A percentile compares a stretch with the other conserved stretches of the same genome.
Evolutionary conservation across 495 filamentous ascomycete genomes (phyloP).

Genomic region (Penicillium odoratum): DNA sequence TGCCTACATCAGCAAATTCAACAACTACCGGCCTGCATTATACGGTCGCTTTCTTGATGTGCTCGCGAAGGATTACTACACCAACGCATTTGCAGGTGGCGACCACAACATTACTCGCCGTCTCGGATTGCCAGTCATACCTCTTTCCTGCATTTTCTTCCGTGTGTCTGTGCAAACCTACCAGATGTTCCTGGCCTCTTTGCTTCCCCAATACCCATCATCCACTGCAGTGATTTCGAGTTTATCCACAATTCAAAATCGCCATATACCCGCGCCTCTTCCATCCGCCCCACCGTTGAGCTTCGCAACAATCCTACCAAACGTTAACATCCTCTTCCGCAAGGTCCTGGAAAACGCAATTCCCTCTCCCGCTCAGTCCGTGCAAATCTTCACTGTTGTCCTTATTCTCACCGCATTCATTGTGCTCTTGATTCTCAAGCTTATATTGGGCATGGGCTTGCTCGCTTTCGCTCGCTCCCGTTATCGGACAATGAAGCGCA

Average conservation of each 20-base stretch:
- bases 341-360: slow-evolving; percentile 45
- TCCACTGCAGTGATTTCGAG: slow-evolving; percentile 67
- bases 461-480: slow-evolving; percentile 71
- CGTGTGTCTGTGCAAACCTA: slow-evolving; percentile 94
- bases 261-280: slow-evolving; percentile 33
- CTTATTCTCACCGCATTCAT: slow-evolving; percentile 78
- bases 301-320: slow-evolving; percentile 37
- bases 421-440: slow-evolving; percentile 73
- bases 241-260: slow-evolving; percentile 62
- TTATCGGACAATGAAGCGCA: slow-evolving; percentile 73
- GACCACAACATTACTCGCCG: slow-evolving; percentile 87
- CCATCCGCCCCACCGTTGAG: slow-evolving; percentile 37
- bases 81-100: slow-evolving; percentile 73
- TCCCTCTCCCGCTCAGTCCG: slow-evolving; percentile 44
- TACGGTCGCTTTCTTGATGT: slow-evolving; percentile 90
- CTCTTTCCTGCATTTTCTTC: slow-evolving; percentile 92
- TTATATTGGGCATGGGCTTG: slow-evolving; percentile 80
- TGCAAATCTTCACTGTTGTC: slow-evolving; percentile 62
- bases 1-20: slow-evolving; percentile 97
- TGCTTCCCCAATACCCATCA: slow-evolving; percentile 72
- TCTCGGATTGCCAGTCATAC: slow-evolving; percentile 88
- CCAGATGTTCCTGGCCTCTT: slow-evolving; percentile 92
- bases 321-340: slow-evolving; percentile 39
- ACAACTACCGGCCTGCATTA: slow-evolving; percentile 86
- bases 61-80: slow-evolving; percentile 95